Evolutionary conservation across 345 rosid species (phyloP), one percentile per base, ranked within the genome.

Genomic region (Eucalyptus lansdowneana): DNA sequence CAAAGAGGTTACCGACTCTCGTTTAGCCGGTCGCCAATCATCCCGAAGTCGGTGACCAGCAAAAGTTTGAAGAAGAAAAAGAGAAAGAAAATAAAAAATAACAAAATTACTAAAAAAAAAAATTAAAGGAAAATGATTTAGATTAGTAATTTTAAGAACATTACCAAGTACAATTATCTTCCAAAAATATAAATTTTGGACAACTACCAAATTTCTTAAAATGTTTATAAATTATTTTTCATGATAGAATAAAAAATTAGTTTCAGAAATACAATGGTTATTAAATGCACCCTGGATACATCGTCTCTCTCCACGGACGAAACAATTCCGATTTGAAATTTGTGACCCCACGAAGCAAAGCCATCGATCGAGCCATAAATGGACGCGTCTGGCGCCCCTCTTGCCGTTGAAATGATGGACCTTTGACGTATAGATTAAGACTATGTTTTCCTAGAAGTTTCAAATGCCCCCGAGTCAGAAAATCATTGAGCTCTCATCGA

Each of bases 161-260:
- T 53, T 53, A 53, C 1, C 4, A 3, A 53, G 0, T 21, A 19
- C 58, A 19, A 21, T 1, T 2, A 0, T 19, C 19, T 53, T 7
- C 0, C 10, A 0, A 0, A 53, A 19, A 53, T 19, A 53, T 0
- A 53, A 19, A 53, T 19, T 53, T 53, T 17, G 24, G 0, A 17
- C 2, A 17, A 0, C 3, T 53, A 53, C 0, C 0, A 53, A 8
- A 53, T 0, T 53, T 0, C 5, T 53, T 53, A 53, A 53, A 53
- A 53, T 53, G 0, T 0, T 53, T 8, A 53, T 0, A 53, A 53
- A 8, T 53, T 53, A 0, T 53, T 53, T 53, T 1, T 0, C 0
- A 53, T 3, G 1, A 0, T 53, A 19, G 1, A 53, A 53, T 53
- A 53, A 53, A 53, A 3, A 19, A 53, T 21, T 53, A 21, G 10